Base-by-base conservation (phyloP, 2,329 filamentous ascomycete genomes). In the Cordyceps cateniannulata region DNA sequence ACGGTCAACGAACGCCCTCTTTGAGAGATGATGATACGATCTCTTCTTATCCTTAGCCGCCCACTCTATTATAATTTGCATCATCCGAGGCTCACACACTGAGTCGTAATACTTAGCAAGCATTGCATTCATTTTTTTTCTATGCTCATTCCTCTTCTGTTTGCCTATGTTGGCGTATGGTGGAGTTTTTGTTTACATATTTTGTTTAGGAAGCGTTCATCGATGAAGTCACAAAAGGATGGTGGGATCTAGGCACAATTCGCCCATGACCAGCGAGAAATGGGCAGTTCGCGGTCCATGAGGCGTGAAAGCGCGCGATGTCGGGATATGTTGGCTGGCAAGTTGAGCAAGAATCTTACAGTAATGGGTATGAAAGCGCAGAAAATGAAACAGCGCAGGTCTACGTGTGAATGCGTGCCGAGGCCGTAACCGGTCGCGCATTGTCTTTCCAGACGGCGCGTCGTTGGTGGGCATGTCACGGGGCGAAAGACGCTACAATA, bases 1-100 rank as follows among this genome's bases (percentile, higher is more conserved):
- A 83, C 81, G 24, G 77, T 84, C 5, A 83, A 77, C 50, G 81
- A 85, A 65, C 75, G 69, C 29, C 63, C 63, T 10, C 18, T 54
- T 24, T 59, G 18, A 48, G 14, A 24, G 7, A 6, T 18, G 18
- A 4, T 45, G n/a, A 9, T 2, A 12, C n/a, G 14, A 7, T 9
- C 27, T 32, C 35, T 53, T 18, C 6, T 4, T 20, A 6, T 14
- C n/a, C 25, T 20, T n/a, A n/a, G 9, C 27, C 16, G 20, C 32
- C 25, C 22, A 38, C 40, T 44, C 48, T 52, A 40, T 20, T 35
- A 24, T 53, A 22, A 8, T 52, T n/a, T 38, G 2, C n/a, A 47
- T 2, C 8, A 42, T 10, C 5, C 14, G 8, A 16, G 44, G 20
- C 29, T 40, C 42, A 12, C 16, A 48, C 35, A 8, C 32, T 48